Evolutionary conservation across 106 monocot genomes (phyloP).

Genomic region (Acanthochlamys bracteata): DNA sequence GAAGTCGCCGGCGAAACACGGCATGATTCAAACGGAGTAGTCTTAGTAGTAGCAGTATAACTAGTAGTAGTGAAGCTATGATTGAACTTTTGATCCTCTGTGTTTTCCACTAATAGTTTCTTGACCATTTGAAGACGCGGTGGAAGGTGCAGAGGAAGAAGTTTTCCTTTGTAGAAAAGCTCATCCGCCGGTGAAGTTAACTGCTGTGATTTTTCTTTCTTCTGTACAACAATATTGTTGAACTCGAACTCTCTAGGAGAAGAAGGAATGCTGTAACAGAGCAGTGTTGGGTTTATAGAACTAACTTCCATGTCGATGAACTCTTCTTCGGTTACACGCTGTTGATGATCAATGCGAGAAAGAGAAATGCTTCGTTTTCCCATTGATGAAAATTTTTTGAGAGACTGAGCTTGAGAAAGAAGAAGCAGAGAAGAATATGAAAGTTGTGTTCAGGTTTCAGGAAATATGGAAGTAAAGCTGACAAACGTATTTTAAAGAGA

Average conservation of each 20-base stretch:
- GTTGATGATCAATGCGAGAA: not conserved
- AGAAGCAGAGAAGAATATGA: no score
- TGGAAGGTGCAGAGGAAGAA: constrained; percentile 47
- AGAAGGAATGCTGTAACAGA: constrained; percentile 8
- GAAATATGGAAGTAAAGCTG: no score
- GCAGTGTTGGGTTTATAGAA: constrained; percentile 3
- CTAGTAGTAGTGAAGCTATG: not conserved
- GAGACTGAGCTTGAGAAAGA: no score
- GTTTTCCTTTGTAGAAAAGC: constrained; percentile 61
- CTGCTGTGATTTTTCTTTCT: not conserved
- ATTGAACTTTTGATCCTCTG: not conserved
- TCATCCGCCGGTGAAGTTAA: constrained; percentile 44
- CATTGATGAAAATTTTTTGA: no score
- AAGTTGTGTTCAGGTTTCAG: no score
- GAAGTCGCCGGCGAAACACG: constrained; percentile 22
- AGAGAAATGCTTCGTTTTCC: not conserved
- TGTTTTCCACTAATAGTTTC: constrained; percentile 15
- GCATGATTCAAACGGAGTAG: constrained; percentile 26
- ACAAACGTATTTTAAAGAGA: no score
- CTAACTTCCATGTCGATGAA: constrained; percentile 60
- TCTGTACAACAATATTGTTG: constrained; percentile 12
- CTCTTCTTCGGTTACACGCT: constrained; percentile 20
- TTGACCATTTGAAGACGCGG: constrained; percentile 42
- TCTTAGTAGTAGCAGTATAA: not conserved
- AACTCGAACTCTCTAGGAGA: constrained; percentile 45